Base-by-base conservation (phyloP, 2,329 filamentous ascomycete genomes). In the Exophiala phaeomuriformis region DNA sequence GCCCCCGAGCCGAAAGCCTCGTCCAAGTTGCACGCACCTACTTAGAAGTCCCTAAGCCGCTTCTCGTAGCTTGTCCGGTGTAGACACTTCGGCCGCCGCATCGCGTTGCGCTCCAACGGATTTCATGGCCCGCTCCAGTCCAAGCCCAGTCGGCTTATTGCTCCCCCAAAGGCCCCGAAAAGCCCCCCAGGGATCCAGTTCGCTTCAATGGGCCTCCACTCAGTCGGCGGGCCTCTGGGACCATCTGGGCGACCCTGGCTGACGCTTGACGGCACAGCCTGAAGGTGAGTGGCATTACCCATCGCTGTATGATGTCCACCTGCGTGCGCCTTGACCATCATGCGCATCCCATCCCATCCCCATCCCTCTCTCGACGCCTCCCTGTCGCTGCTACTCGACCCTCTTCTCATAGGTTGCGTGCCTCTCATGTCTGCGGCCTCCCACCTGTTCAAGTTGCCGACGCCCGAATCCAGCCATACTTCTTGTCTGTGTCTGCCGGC, bases 321-420 rank as follows among this genome's bases (percentile, higher is more conserved):
- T 41, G 44, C 36, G 36, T 52, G 49, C 53, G 49, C 49, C 49
- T 46, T 56, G 53, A 56, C 49, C 53, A 49, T 46, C 27, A 27
- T 27, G 19, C 28, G 3, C 39, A 19, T 19, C 19, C 19, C 19
- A 28, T 41, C 39, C 39, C 4, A 27, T 27, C 4, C 36, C 47
- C 43, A 28, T 41, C 39, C 39, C 4, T 41, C 39, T 5, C 36
- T 49, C 43, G 46, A 47, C 48, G 55, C 52, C 55, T 55, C 51
- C 37, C 48, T 39, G 39, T 27, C 39, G 19, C 19, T 19, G 19
- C 19, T 19, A 19, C 19, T 19, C 19, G 19, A 19, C 19, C 48
- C 48, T 37, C 46, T 32, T 30, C 49, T 49, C 55, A 57, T 54
- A 54, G 55, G 55, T 55, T 52, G 55, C 52, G 52, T 57, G 40